phyloP scores from a whole-genome alignment of 139 green algal species.

The Picochlorum sp. region DNA sequence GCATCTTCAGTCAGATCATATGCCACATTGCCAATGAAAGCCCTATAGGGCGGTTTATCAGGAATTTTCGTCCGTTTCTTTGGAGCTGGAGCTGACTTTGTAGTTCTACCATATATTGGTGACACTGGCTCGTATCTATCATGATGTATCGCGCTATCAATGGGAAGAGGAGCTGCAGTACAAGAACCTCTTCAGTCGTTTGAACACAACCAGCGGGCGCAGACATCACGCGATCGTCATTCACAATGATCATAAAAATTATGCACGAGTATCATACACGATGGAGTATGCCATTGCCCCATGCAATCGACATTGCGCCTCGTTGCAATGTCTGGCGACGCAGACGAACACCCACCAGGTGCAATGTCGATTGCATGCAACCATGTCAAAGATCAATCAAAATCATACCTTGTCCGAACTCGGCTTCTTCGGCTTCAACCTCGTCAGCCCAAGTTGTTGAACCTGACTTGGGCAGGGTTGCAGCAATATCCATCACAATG shows the following conservation, averaged over 20 bases:
- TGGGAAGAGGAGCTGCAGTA: slow-evolving; percentile 7
- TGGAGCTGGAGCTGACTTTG: neutral
- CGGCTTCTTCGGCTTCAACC: slow-evolving; percentile 31
- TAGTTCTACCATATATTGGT: neutral
- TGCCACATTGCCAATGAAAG: slow-evolving; percentile 39
- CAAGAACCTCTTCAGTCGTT: slow-evolving; percentile 2
- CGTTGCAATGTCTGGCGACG: too few species aligned
- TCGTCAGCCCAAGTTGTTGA: slow-evolving; percentile 27
- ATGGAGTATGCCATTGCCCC: too few species aligned
- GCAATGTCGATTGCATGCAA: too few species aligned
- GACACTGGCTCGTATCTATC: neutral
- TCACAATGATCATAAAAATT: too few species aligned
- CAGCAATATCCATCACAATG: neutral
- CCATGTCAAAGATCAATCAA: too few species aligned
- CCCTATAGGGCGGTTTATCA: slow-evolving; percentile 35
- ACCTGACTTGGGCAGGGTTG: neutral
- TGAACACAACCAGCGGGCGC: neutral
- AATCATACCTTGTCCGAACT: slow-evolving; percentile 15
- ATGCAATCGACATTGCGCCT: too few species aligned
- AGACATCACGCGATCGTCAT: too few species aligned
- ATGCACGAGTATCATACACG: too few species aligned
- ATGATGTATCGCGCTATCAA: neutral
- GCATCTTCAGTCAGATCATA: slow-evolving; percentile 25
- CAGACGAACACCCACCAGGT: too few species aligned
- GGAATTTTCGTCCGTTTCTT: slow-evolving; percentile 16